Evolutionary conservation across 2,329 filamentous ascomycete genomes (phyloP).

Genomic region (Fusarium devonianum): DNA sequence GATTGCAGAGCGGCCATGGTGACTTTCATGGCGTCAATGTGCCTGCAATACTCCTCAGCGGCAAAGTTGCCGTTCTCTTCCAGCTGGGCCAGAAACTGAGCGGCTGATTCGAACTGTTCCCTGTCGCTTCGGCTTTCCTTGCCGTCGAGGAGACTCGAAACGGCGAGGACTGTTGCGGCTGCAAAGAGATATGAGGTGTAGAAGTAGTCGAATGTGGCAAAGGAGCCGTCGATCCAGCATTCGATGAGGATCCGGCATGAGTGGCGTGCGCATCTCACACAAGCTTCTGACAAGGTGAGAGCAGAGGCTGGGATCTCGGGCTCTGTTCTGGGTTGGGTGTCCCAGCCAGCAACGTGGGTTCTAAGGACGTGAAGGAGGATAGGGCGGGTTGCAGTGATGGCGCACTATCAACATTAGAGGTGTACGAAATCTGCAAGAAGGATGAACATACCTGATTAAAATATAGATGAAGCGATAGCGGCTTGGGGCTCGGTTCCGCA

Average conservation of each 20-base stretch:
- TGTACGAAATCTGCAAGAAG: background rate
- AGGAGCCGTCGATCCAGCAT: conserved; percentile 56
- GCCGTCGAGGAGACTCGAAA: conserved; percentile 49
- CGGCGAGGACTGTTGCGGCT: conserved; percentile 52
- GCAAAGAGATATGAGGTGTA: conserved; percentile 57
- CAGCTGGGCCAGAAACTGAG: conserved; percentile 49
- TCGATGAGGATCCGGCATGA: conserved; percentile 52
- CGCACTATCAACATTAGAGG: conserved; percentile 35
- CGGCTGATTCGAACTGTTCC: conserved; percentile 50
- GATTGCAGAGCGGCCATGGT: conserved; percentile 35
- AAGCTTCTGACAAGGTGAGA: conserved; percentile 52
- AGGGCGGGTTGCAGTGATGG: conserved; percentile 46
- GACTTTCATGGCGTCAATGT: conserved; percentile 48
- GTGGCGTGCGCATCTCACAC: conserved; percentile 54
- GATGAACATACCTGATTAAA: conserved; percentile 41
- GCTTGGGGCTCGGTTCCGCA: conserved; percentile 38
- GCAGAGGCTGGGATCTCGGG: conserved; percentile 44
- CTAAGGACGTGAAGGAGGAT: conserved; percentile 47
- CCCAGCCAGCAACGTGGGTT: conserved; percentile 41
- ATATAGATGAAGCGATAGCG: conserved; percentile 45
- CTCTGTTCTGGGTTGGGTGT: conserved; percentile 25
- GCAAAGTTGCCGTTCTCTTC: conserved; percentile 51
- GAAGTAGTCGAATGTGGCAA: conserved; percentile 56
- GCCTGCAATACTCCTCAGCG: conserved; percentile 51
- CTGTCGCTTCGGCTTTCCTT: conserved; percentile 46